These are phyloP conservation scores for Gracilariopsis chorda DNA, from an alignment of 23 red algal genomes.

Conservation along the genomic window DNA sequence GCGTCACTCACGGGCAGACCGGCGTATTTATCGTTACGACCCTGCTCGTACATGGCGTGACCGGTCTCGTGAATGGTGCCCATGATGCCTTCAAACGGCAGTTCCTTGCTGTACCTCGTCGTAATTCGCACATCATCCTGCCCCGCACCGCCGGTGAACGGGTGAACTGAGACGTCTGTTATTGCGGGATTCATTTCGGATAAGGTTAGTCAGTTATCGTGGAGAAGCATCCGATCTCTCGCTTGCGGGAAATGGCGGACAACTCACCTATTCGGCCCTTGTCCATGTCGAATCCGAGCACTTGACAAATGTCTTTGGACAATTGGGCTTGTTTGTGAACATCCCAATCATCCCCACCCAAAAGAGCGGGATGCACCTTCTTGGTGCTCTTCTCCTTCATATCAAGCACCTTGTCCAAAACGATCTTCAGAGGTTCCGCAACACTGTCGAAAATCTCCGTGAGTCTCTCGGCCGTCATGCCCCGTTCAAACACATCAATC, in stretches of 20 bases:
- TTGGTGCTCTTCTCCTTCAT: neutral
- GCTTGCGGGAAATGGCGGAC: too few relatives aligned
- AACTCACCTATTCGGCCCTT: slow-evolving; percentile 32
- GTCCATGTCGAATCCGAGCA: slow-evolving; percentile 50
- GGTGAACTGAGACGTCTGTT: slow-evolving; percentile 69
- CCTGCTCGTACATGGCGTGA: slow-evolving; percentile 79
- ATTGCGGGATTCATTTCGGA: too few relatives aligned
- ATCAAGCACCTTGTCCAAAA: slow-evolving; percentile 27
- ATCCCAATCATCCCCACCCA: slow-evolving; percentile 45
- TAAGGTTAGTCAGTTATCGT: too few relatives aligned
- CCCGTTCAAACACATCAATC: slow-evolving; percentile 73
- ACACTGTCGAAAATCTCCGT: slow-evolving; percentile 63
- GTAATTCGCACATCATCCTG: slow-evolving; percentile 67
- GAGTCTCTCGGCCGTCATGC: slow-evolving; percentile 68
- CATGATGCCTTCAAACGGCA: slow-evolving; percentile 65
- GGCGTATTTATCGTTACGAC: slow-evolving; percentile 22
- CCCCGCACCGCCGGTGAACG: slow-evolving; percentile 70
- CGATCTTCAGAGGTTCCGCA: slow-evolving; percentile 6
- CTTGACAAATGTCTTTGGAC: slow-evolving; percentile 24
- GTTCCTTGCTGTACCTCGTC: slow-evolving; percentile 58
- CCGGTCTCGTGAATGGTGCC: slow-evolving; percentile 63
- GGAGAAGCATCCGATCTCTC: too few relatives aligned
- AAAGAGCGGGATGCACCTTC: slow-evolving; percentile 35
- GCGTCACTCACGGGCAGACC: slow-evolving; percentile 56
- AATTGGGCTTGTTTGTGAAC: slow-evolving; percentile 45